Base-by-base conservation (phyloP, 2,329 filamentous ascomycete species). In the Fonsecaea monophora region DNA sequence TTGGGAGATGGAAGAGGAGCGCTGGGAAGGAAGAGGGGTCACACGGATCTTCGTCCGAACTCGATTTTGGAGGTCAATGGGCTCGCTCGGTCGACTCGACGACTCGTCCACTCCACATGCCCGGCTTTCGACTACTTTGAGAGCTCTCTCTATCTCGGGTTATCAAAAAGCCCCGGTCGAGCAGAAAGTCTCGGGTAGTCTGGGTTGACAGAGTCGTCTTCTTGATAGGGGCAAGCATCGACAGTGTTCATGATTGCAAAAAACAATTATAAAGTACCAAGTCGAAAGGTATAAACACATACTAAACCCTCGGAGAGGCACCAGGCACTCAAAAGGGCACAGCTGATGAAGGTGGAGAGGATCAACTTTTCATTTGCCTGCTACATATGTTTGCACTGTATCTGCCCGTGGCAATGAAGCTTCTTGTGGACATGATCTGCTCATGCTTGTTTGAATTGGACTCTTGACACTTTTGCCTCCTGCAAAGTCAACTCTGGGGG, bases 291-390 rank as follows among this genome's bases (percentile, higher is more conserved):
- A 50, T 3, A 10, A 25, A 4, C 8, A 2, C 25, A 3, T 50
- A 9, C 21, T 25, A 10, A 50, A 21, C 18, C 18, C 18, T 9
- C 45, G 18, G 45, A 50, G 45, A 18, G 21, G 10, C 42, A 1
- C 21, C 18, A 50, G 45, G 45, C 18, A 21, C 5, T 3, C 45
- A 34, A 37, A 32, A 34, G 53, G 4, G 13, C n/a, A 32, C 34
- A 15, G 13, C 9, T 8, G 50, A n/a, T 21, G n/a, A 12, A 56
- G 50, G 21, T 50, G n/a, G 48, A 58, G 40, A 42, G 32, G 57
- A 62, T 66, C 67, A 68, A 68, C 67, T 68, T 68, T 68, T 66
- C 67, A 68, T 68, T 65, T 59, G 56, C 67, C 55, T 63, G 60
- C 50, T 63, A 68, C 56, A 37, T 64, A 60, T 55, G 56, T 57